phyloP scores from a whole-genome alignment of 208 protist genomes.

The Naegleria lovaniensis region DNA sequence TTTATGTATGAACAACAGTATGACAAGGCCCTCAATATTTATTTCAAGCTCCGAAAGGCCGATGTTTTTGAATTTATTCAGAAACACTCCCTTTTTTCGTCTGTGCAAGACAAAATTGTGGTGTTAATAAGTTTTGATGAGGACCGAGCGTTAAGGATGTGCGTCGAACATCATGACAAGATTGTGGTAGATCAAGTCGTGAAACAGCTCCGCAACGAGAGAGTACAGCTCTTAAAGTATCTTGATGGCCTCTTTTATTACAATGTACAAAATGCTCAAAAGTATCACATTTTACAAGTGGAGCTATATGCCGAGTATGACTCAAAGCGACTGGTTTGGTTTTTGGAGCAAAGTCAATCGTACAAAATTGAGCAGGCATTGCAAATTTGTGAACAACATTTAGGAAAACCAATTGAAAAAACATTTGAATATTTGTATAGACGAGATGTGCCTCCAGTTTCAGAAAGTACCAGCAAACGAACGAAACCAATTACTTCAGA shows the following conservation, averaged over 20 bases:
- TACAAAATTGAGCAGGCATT: constrained; percentile 17
- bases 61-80: constrained; percentile 55
- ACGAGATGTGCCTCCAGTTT: constrained; percentile 39
- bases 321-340: constrained; percentile 42
- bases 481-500: neutral
- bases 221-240: constrained; percentile 46
- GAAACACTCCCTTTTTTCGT: constrained; percentile 41
- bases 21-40: constrained; percentile 52
- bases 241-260: constrained; percentile 57
- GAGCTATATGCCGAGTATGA: constrained; percentile 58
- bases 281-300: constrained; percentile 46
- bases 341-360: constrained; percentile 41
- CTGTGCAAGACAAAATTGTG: constrained; percentile 43
- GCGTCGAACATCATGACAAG: constrained; percentile 46
- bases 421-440: constrained; percentile 4
- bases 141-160: constrained; percentile 42
- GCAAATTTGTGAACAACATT: constrained; percentile 11
- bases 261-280: constrained; percentile 35
- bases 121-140: constrained; percentile 45
- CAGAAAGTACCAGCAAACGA: constrained; percentile 33
- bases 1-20: constrained; percentile 46
- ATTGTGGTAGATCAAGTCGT: constrained; percentile 47
- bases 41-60: constrained; percentile 41
- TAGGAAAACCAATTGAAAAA: neutral
- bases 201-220: constrained; percentile 38